phyloP scores from a whole-genome alignment of 1,284 basidiomycete species.

The Cryptococcus depauperatus region DNA sequence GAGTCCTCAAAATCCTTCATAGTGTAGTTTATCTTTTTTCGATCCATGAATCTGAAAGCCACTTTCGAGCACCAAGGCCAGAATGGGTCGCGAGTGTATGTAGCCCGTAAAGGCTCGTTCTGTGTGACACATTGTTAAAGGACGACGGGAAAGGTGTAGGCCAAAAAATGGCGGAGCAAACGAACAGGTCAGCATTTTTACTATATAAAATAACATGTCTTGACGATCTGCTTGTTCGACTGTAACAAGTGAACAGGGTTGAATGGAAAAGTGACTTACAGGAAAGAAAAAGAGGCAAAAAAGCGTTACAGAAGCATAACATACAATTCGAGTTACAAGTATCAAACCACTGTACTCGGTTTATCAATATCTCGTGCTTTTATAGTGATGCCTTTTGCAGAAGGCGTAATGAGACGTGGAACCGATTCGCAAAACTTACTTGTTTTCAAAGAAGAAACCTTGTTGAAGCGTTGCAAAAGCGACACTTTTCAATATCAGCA shows the following conservation, averaged over 20 bases:
- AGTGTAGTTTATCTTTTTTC: constrained; percentile 8
- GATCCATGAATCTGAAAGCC: constrained; percentile 10
- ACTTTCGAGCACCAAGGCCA: constrained; percentile 13
- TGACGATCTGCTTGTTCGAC: too few species aligned
- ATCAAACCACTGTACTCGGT: constrained; percentile 5
- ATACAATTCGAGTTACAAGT: constrained; percentile 9
- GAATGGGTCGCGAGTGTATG: constrained; percentile 20
- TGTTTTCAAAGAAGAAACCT: constrained; percentile 19
- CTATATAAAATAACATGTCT: neutral
- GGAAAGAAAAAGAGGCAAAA: constrained; percentile 10
- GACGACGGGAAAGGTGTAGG: neutral
- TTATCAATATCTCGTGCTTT: too few species aligned
- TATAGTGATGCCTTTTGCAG: too few species aligned
- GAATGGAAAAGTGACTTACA: constrained; percentile 7
- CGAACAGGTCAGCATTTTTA: neutral
- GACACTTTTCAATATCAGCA: constrained; percentile 7
- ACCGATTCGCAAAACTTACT: too few species aligned
- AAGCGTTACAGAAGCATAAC: constrained; percentile 11
- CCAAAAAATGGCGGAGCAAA: neutral
- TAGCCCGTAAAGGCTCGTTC: constrained; percentile 23
- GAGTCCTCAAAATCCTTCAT: neutral
- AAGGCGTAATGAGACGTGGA: too few species aligned
- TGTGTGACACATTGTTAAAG: neutral
- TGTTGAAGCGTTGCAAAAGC: constrained; percentile 22
- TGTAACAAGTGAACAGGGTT: too few species aligned